Evolutionary conservation across 2,329 filamentous ascomycete species (phyloP), one percentile per base, ranked within the genome.

Genomic region (Sporothrix pallida): DNA sequence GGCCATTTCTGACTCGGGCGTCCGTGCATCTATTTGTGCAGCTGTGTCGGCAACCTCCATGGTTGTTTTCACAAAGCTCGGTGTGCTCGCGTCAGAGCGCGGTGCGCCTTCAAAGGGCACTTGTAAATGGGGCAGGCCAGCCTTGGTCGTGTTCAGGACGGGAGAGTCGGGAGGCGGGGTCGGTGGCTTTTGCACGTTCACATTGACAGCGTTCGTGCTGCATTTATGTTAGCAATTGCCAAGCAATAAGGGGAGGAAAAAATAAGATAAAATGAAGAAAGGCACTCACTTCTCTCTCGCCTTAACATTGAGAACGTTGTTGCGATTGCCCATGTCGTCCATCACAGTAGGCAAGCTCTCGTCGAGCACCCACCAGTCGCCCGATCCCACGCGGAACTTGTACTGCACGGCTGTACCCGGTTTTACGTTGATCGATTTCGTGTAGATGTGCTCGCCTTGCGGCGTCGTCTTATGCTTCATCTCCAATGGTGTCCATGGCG

Each of bases 361-460:
- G 77, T 94, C 88, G 63, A 93, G 81, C 31, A 90, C 84, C 91
- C 91, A 93, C 88, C 90, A 92, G 76, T 92, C 87, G 67, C 88
- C 88, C 23, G 85, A 80, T 10, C 91, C 91, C 50, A 92, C 83
- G 44, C 91, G 87, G 77, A 94, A 92, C 81, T 93, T 94, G 86
- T 94, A 95, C 78, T 92, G 89, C 76, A 93, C 88, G 73, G 88
- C 86, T 65, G 87, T 86, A 26, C 87, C 87, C 26, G 87, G 83
- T 20, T 88, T 83, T 8, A 87, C 84, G 50, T 85, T 80, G 62
- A 93, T 84, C 0, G 85, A 81, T 74, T 88, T 88, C 60, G 81
- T 84, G 79, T 92, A 94, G 13, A 86, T 79, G 74, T 88, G 82
- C 72, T 90, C 83, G n/a, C 86, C 87, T 50, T 86, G 82, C 3